Base-by-base conservation (phyloP, 2,329 filamentous ascomycete genomes). In the Lasiodiplodia sp. region DNA sequence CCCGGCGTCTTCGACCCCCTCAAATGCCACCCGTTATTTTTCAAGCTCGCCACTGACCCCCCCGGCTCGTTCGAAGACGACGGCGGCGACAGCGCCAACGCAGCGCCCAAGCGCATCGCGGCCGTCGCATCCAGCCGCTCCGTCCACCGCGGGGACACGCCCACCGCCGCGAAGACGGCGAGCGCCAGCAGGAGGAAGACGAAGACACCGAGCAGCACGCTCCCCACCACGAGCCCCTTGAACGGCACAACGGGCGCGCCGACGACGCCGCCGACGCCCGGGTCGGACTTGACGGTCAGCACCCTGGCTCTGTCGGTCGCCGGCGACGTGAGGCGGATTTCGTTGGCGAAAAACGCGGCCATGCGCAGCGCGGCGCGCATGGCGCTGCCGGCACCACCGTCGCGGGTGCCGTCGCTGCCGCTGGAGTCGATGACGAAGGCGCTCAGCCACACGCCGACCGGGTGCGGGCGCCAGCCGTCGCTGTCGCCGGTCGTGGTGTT, bases 81-180 rank as follows among this genome's bases (percentile, higher is more conserved):
- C 52, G n/a, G 2, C 52, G 53, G 10, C 11, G 8, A 16, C 52
- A 34, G 2, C 52, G 52, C 52, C 52, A 34, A 31, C 53, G 53
- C 53, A 6, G 53, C 53, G 3, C 53, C 53, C 53, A 57, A 12
- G 18, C 12, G 14, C 53, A 57, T 21, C 53, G 16, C 37, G 1
- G 53, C 53, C 53, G 18, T n/a, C 14, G 34, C 56, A 16, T 58
- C 56, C 56, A 58, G 37, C 37, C 37, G 10, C 5, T 44, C 56
- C 52, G 56, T 62, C 47, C 65, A 67, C 14, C 14, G 51, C 52
- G 65, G 34, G 23, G 23, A 23, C 18, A 14, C 14, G 3, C 2
- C 3, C 25, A 18, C 3, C 18, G 56, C 65, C 34, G 18, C 28
- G 5, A 28, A 65, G 3, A 58, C 2, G 12, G 40, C 37, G 1